These are phyloP conservation scores for Pelargonium cotyledonis DNA, from an alignment of 441 rosid species.

Conservation along the genomic window DNA sequence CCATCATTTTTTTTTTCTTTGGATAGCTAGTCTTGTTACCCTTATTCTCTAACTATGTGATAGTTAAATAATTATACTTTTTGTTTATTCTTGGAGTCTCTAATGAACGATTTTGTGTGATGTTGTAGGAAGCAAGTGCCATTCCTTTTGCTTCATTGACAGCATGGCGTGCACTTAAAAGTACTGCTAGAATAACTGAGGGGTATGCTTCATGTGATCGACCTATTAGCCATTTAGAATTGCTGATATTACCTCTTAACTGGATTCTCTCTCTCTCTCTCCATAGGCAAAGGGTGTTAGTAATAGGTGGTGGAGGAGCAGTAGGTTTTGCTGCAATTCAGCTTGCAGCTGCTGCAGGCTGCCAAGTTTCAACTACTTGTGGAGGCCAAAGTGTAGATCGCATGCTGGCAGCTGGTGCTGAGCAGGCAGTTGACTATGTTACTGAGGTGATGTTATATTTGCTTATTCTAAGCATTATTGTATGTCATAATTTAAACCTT, in stretches of 20 bases:
- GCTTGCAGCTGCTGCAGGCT: constrained; percentile 68
- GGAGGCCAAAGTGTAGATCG: constrained; percentile 59
- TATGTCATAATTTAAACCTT: constrained; percentile 8
- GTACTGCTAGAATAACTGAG: constrained; percentile 77
- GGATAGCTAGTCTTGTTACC: background rate
- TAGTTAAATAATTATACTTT: background rate
- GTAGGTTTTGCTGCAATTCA: constrained; percentile 92
- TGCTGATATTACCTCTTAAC: constrained; percentile 4
- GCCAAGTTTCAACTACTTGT: constrained; percentile 76
- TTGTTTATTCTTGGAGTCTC: background rate
- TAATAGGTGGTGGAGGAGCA: constrained; percentile 92
- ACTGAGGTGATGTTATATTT: constrained; percentile 45
- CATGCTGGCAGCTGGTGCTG: constrained; percentile 66
- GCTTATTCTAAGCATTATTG: constrained; percentile 11
- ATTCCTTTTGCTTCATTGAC: constrained; percentile 95
- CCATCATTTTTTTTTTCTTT: no score
- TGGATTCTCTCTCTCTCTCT: constrained; percentile 10
- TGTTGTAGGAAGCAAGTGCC: constrained; percentile 76
- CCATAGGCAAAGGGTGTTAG: constrained; percentile 69
- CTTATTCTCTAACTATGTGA: background rate
- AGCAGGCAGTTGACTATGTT: constrained; percentile 83
- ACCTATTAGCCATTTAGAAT: background rate
- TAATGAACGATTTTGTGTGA: background rate
- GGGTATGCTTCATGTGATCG: constrained; percentile 46
- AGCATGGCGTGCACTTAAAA: constrained; percentile 91